Base-by-base conservation (phyloP, 1,284 basidiomycete species). In the Moesziomyces aphidis region DNA sequence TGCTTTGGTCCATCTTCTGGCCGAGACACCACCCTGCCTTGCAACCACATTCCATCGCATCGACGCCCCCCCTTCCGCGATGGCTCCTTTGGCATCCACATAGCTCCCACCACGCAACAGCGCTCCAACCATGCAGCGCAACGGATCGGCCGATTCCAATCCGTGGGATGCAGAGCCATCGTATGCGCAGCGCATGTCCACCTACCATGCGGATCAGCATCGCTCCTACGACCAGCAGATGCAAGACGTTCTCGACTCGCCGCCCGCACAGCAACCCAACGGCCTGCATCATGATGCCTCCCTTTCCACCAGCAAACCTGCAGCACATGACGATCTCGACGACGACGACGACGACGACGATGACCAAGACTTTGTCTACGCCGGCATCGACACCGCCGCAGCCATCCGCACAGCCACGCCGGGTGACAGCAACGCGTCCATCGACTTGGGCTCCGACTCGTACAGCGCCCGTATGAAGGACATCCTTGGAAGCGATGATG, bases 361-460 rank as follows among this genome's bases (percentile, higher is more conserved):
- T 10, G 90, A 90, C 10, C 90, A 89, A 48, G 89, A 86, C 1
- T 93, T 93, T 76, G 73, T 92, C 46, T 93, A 93, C 78, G 87
- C 87, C 23, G 92, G 91, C 19, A 86, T 89, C 34, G 92, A 93
- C 23, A 54, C 49, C 5, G 34, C 47, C 45, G 54, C 26, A 5
- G 60, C 45, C 19, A 45, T 22, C 36, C 60, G 48, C 23, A 46
- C 50, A 4, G 50, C 44, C 1, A 57, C 55, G 19, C 60, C 56
- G 7, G 68, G 63, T 49, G 68, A 65, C 50, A 65, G 55, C 50
- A 61, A 15, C 36, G 55, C 24, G 8, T 70, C 67, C 11, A 44
- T 55, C 47, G 62, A 62, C 19, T 61, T 62, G 59, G 61, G 59
- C 54, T 62, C 70, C 3, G 74, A 73, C 44, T 69, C 57, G 9